Percentiles rank a stretch among this genome's conserved stretches.
phyloP scores from a whole-genome alignment of 2,329 filamentous ascomycete genomes.

The Pleochaeta shiraiana region DNA sequence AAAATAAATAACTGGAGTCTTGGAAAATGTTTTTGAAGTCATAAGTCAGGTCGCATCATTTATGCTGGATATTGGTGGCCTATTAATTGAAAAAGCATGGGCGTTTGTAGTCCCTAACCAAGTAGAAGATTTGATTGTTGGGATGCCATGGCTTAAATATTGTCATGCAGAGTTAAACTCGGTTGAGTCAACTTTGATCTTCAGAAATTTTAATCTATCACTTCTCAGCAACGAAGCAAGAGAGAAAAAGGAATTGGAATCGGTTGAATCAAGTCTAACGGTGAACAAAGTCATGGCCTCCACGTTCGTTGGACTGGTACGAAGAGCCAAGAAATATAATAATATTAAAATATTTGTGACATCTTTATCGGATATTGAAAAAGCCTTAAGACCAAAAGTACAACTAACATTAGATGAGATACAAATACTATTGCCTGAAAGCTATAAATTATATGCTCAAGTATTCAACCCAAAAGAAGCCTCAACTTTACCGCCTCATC shows the following conservation, averaged over 20 bases:
- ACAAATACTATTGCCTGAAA: background rate
- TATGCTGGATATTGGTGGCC: background rate
- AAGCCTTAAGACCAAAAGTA: background rate
- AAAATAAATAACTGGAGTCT: background rate
- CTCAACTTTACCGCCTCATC: background rate
- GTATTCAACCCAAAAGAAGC: background rate
- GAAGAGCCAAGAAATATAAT: background rate
- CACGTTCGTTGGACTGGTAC: background rate
- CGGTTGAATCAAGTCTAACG: no score
- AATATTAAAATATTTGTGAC: background rate
- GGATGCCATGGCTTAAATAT: background rate
- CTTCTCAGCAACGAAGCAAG: background rate
- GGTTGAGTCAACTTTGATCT: background rate
- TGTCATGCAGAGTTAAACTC: background rate
- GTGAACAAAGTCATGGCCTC: background rate
- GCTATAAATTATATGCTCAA: background rate
- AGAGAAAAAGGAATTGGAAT: no score
- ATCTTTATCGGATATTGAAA: background rate
- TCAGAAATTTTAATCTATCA: background rate
- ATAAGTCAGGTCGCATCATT: background rate
- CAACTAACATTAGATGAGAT: constrained; percentile 2
- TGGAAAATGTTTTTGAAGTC: background rate
- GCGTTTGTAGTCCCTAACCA: background rate
- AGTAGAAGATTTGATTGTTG: background rate
- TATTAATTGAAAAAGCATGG: background rate